Base-by-base conservation (phyloP, 225 moss, liverwort and hornwort species). In the Physcomitrium patens region DNA sequence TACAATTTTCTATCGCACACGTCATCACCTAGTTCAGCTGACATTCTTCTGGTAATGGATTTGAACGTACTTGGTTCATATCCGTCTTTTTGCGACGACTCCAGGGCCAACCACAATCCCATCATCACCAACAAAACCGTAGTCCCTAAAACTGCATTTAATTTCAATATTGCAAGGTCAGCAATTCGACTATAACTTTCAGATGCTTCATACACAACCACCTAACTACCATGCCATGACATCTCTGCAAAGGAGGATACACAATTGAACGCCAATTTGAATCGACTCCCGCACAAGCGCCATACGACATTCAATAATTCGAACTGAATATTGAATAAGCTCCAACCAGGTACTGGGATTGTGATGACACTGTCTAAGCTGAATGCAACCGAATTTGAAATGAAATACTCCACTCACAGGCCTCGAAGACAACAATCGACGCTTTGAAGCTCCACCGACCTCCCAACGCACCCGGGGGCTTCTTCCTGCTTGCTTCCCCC, bases 1-100 rank as follows among this genome's bases (percentile, higher is more conserved):
- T 99, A 99, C 10, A 79, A 77, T 17, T 58, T 78, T 65, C 90
- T 83, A 52, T 89, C 77, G 75, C 95, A 99, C 37, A 89, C 13
- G 3, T 70, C 64, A 22, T 49, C 70, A 59, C 62, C 73, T 42
- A 68, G 46, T 66, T 62, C 57, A 24, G 71, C 56, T 14, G 48
- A 27, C 10, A 67, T 65, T 45, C 55, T 43, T 13, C 65, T 68
- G 47, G 14, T 50, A 52, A 67, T 67, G 13, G 60, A 42, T 57
- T 42, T 22, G 43, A 52, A 16, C 53, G 31, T 16, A 17, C 45
- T 9, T 8, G 50, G 10, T 37, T 45, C 64, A 9, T 14, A 13
- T 52, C 27, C 49, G 9, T 69, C 63, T 11, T 49, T 46, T 19
- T 54, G 64, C 52, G 45, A 65, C 15, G 59, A 12, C n/a, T 69